Percentiles rank a stretch among this genome's conserved stretches.
Evolutionary conservation across 108 stramenopile genomes (phyloP).

Genomic region (Craspedostauros australis): DNA sequence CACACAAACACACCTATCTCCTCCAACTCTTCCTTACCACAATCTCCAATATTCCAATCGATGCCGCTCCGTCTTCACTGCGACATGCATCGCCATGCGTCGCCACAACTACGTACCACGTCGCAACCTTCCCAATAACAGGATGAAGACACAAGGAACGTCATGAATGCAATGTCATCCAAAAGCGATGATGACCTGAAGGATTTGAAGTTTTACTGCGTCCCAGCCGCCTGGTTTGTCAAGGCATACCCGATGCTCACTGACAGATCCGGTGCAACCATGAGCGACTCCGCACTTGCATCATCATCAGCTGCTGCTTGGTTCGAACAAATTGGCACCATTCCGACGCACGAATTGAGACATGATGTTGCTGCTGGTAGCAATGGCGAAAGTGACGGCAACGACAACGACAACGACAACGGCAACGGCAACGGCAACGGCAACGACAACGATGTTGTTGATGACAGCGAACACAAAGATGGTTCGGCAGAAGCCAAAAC

Average conservation of each 20-base stretch:
- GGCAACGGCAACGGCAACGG: not conserved
- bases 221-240: conserved; percentile 37
- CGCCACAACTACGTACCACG: not conserved
- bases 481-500: not conserved
- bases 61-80: too few relatives aligned
- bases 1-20: too few relatives aligned
- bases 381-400: not conserved
- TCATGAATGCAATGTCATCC: conserved; percentile 35
- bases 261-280: not conserved
- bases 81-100: not conserved
- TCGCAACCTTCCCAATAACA: conserved; percentile 1
- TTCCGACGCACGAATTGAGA: conserved; percentile 18
- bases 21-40: too few relatives aligned
- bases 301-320: conserved; percentile 10
- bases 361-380: not conserved
- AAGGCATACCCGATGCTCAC: conserved; percentile 28
- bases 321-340: conserved; percentile 21
- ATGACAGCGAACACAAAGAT: conserved; percentile 7
- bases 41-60: too few relatives aligned
- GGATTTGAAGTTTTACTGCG: conserved; percentile 28
- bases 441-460: conserved; percentile 5
- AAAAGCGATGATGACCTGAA: not conserved
- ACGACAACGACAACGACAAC: not conserved
- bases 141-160: conserved; percentile 41
- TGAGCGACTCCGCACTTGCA: too few relatives aligned